Evolutionary conservation across 352 stramenopile species (phyloP).

Genomic region (Elongisporangium undulatum): DNA sequence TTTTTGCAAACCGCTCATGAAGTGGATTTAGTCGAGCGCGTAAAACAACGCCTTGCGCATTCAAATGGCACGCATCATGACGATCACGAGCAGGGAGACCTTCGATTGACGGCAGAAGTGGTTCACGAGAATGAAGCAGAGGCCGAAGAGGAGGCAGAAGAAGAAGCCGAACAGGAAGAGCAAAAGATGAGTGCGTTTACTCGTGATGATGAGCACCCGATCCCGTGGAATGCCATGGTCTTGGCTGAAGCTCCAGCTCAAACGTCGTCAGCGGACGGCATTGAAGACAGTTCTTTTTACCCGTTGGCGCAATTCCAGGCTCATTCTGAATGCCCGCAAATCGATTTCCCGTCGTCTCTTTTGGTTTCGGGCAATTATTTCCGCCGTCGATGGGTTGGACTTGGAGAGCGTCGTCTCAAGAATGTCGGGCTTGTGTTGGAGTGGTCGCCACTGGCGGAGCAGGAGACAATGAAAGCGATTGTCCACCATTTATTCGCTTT

Average conservation of each 20-base stretch:
- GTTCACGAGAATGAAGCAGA: slow-evolving; percentile 90
- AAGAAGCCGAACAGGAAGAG: slow-evolving; percentile 88
- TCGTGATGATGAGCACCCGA: slow-evolving; percentile 84
- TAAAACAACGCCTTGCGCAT: slow-evolving; percentile 61
- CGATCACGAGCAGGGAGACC: slow-evolving; percentile 56
- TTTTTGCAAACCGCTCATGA: slow-evolving; percentile 63
- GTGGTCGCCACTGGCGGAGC: slow-evolving; percentile 72
- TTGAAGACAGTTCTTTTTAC: slow-evolving; percentile 75
- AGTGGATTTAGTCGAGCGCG: slow-evolving; percentile 38
- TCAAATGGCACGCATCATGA: slow-evolving; percentile 43
- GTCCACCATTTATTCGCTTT: slow-evolving; percentile 63
- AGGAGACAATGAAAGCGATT: slow-evolving; percentile 67
- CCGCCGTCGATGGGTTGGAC: slow-evolving; percentile 79
- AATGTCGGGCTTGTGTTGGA: slow-evolving; percentile 88
- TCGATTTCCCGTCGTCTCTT: slow-evolving; percentile 64
- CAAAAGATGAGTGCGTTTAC: slow-evolving; percentile 91
- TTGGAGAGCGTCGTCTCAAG: slow-evolving; percentile 84
- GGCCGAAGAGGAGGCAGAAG: slow-evolving; percentile 83
- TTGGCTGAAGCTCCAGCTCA: slow-evolving; percentile 18
- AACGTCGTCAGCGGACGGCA: slow-evolving; percentile 6
- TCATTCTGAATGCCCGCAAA: slow-evolving; percentile 62
- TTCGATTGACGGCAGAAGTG: slow-evolving; percentile 80
- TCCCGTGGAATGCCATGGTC: slow-evolving; percentile 65
- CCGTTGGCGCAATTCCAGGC: slow-evolving; percentile 71
- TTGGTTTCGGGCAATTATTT: slow-evolving; percentile 90